Evolutionary conservation across 768 basidiomycete species (phyloP), one percentile per base, ranked within the genome.

Genomic region (Lepiota brunneoincarnata): DNA sequence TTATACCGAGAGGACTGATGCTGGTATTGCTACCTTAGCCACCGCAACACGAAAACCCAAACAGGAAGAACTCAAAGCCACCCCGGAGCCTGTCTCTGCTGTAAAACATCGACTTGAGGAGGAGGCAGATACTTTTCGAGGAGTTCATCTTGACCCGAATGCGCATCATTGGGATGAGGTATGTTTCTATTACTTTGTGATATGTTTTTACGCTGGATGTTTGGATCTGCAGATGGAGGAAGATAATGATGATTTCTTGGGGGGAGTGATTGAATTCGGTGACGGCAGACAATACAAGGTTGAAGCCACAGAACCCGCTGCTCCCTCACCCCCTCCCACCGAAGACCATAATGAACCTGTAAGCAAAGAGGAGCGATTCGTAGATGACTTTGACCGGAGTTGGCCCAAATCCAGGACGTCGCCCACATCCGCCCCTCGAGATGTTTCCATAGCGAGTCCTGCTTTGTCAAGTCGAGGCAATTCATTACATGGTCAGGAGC

Each of bases 131-230:
- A 89, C 94, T 0, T 99, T 99, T 71, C 82, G 94, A 36, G 95
- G 95, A 0, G 86, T 93, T 1, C 94, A 98, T 68, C 73, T 98
- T 43, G 87, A 97, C 70, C 91, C 94, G 45, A 95, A 95, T 62
- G 85, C 90, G 2, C 90, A 93, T 65, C 94, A 98, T 66, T 99
- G 97, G 97, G 97, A 98, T 61, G 94, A 97, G 80, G 95, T 98
- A 58, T 57, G 89, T 70, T 34, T 44, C 20, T 23, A 44, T 28
- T 10, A 49, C 14, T 55, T 34, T 17, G n/a, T 23, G 10, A 40
- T 59, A 6, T 54, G 41, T 42, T 35, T 6, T 51, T 51, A 62
- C 39, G 28, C 7, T 31, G 7, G 31, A 36, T 52, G 37, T 54
- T 51, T 9, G 43, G 11, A 10, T 9, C 54, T 52, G 23, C 63